Evolutionary conservation across 768 basidiomycete genomes (phyloP).

Genomic region (Roridomyces roridus): DNA sequence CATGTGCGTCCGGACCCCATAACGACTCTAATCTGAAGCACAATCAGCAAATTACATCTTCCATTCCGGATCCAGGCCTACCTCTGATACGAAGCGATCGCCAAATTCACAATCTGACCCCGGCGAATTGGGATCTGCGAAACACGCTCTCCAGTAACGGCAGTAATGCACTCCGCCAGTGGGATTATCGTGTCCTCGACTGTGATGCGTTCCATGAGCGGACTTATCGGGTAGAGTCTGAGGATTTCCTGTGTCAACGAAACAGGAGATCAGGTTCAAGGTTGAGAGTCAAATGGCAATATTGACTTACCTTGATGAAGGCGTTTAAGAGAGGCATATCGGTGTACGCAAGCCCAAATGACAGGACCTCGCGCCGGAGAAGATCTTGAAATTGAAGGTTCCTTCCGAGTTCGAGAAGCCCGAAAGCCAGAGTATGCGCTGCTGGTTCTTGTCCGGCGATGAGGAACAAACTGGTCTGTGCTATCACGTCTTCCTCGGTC

Average conservation of each 20-base stretch:
- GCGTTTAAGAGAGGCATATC: slow-evolving; percentile 22
- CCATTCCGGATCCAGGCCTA: no score
- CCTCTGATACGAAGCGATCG: slow-evolving; percentile 42
- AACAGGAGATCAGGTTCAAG: no score
- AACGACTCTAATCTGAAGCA: slow-evolving; percentile 22
- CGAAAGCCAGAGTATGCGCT: no score
- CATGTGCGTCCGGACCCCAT: slow-evolving; percentile 50
- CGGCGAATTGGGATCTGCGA: slow-evolving; percentile 36
- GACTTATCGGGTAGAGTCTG: slow-evolving; percentile 9
- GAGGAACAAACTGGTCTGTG: no score
- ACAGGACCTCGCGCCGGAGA: no score
- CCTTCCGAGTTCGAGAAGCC: no score
- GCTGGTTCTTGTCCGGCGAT: no score
- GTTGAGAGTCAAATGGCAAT: no score
- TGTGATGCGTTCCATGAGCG: slow-evolving; percentile 25
- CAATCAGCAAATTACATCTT: no score
- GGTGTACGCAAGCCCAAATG: no score
- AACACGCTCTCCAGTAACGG: slow-evolving; percentile 27
- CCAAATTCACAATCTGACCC: slow-evolving; percentile 39
- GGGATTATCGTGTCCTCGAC: slow-evolving; percentile 40
- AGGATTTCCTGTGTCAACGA: background rate
- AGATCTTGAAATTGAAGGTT: no score
- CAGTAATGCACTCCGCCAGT: slow-evolving; percentile 36
- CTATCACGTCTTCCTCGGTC: no score
- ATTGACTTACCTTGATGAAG: slow-evolving; percentile 8